phyloP scores from a whole-genome alignment of 495 filamentous ascomycete genomes.

The Mycothermus thermophilus region DNA sequence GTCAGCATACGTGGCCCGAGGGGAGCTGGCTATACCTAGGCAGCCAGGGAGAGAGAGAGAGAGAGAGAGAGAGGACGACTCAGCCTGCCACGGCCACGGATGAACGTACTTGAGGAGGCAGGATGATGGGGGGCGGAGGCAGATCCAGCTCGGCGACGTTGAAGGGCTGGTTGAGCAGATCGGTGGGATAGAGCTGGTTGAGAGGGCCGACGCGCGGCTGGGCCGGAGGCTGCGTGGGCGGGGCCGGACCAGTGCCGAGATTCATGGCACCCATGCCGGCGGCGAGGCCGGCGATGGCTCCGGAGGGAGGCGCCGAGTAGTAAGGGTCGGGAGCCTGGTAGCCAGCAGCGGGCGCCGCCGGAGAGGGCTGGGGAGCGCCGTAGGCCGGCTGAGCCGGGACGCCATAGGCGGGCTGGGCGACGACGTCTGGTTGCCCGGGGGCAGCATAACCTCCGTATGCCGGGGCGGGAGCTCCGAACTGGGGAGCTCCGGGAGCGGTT shows the following conservation, averaged over 20 bases:
- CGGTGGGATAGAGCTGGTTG: slow-evolving; percentile 85
- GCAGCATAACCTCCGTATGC: slow-evolving; percentile 43
- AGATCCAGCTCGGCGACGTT: slow-evolving; percentile 86
- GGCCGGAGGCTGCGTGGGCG: slow-evolving; percentile 36
- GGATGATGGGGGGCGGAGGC: slow-evolving; percentile 77
- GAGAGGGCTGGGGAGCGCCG: slow-evolving; percentile 30
- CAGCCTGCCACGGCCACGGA: neutral
- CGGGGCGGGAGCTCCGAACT: slow-evolving; percentile 25
- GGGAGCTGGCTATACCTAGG: too few species aligned
- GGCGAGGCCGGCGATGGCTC: slow-evolving; percentile 59
- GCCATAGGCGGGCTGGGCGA: slow-evolving; percentile 37
- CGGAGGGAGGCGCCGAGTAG: slow-evolving; percentile 41
- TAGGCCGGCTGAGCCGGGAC: slow-evolving; percentile 25
- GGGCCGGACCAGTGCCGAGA: slow-evolving; percentile 41
- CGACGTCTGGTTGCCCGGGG: slow-evolving; percentile 33
- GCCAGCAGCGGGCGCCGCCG: slow-evolving; percentile 29
- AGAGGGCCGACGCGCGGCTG: slow-evolving; percentile 42
- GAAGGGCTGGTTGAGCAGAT: slow-evolving; percentile 83
- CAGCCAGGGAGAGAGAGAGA: too few species aligned
- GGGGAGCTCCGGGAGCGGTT: slow-evolving; percentile 23
- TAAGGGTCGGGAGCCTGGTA: slow-evolving; percentile 55
- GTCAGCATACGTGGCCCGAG: too few species aligned
- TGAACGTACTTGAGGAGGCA: slow-evolving; percentile 75
- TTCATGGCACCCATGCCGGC: slow-evolving; percentile 76
- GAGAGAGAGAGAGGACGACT: too few species aligned